A percentile compares a stretch with the other conserved stretches of the same genome.
Conservation (phyloP, 768 basidiomycete species). For the Tubosaeta sp. region DNA sequence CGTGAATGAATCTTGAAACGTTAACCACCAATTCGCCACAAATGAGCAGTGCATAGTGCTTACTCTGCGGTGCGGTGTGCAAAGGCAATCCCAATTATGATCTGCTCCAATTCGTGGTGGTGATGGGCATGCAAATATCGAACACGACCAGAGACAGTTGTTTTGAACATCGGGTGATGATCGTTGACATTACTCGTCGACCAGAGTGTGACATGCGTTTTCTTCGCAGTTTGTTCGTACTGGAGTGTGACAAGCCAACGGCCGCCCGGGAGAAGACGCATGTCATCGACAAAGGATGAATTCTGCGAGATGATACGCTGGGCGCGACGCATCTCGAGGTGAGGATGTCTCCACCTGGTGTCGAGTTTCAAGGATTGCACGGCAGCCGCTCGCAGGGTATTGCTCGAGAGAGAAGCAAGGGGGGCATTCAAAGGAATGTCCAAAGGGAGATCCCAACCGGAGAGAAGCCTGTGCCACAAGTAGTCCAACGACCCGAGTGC, state of each 20-base stretch:
- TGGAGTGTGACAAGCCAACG: slow-evolving; percentile 47
- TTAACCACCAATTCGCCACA: neutral
- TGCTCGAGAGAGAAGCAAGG: slow-evolving; percentile 33
- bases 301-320: slow-evolving; percentile 33
- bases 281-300: slow-evolving; percentile 39
- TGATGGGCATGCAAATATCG: slow-evolving; percentile 35
- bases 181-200: slow-evolving; percentile 30
- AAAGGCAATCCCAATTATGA: slow-evolving; percentile 21
- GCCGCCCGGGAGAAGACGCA: slow-evolving; percentile 45
- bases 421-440: slow-evolving; percentile 37
- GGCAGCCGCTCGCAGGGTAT: slow-evolving; percentile 38
- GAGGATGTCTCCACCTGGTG: slow-evolving; percentile 43
- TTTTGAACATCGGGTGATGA: slow-evolving; percentile 24
- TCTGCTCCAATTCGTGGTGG: slow-evolving; percentile 12
- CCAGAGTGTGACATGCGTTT: slow-evolving; percentile 44
- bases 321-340: slow-evolving; percentile 33
- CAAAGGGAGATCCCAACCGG: slow-evolving; percentile 33
- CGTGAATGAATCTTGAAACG: slow-evolving; percentile 17
- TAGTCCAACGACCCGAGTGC: slow-evolving; percentile 49
- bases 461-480: slow-evolving; percentile 47
- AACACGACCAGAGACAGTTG: slow-evolving; percentile 29
- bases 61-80: slow-evolving; percentile 16
- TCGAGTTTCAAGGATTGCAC: slow-evolving; percentile 47
- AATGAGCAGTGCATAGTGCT: neutral
- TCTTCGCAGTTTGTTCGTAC: slow-evolving; percentile 30